phyloP scores from a whole-genome alignment of 2,329 filamentous ascomycete genomes.

The Cercospora sp. region DNA sequence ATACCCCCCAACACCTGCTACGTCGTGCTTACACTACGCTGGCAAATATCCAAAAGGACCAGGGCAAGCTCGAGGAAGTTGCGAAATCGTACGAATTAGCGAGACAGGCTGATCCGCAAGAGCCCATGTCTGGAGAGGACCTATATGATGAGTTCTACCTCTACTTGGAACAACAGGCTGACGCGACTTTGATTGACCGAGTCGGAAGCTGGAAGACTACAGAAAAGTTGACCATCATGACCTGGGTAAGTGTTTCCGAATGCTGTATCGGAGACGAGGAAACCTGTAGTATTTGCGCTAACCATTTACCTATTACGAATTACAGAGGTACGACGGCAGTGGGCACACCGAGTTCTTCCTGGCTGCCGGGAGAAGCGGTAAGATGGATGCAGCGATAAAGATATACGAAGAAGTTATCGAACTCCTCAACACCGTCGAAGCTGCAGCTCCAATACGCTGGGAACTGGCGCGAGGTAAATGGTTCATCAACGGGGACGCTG shows the following conservation, averaged over 20 bases:
- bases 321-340: constrained; percentile 1
- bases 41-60: constrained; percentile 7
- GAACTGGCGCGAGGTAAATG: constrained; percentile 8
- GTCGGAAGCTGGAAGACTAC: constrained; percentile 9
- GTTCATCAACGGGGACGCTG: constrained; percentile 4
- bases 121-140: constrained; percentile 11
- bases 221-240: constrained; percentile 11
- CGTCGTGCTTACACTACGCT: constrained; percentile 3
- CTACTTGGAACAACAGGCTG: constrained; percentile 1
- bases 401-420: constrained; percentile 11
- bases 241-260: not conserved
- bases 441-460: constrained; percentile 4
- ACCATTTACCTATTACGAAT: not conserved
- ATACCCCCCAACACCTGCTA: not conserved
- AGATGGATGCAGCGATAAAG: not conserved
- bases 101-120: constrained; percentile 7
- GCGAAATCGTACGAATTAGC: constrained; percentile 3
- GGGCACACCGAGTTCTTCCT: not conserved
- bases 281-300: not conserved
- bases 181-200: constrained; percentile 5
- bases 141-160: constrained; percentile 6
- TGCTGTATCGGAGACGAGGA: too few species aligned
- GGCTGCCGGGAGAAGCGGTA: constrained; percentile 5
- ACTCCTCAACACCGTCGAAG: constrained; percentile 7
- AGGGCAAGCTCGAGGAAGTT: not conserved